Base-by-base conservation (phyloP, 768 basidiomycete species). In the Lactarius quietus region DNA sequence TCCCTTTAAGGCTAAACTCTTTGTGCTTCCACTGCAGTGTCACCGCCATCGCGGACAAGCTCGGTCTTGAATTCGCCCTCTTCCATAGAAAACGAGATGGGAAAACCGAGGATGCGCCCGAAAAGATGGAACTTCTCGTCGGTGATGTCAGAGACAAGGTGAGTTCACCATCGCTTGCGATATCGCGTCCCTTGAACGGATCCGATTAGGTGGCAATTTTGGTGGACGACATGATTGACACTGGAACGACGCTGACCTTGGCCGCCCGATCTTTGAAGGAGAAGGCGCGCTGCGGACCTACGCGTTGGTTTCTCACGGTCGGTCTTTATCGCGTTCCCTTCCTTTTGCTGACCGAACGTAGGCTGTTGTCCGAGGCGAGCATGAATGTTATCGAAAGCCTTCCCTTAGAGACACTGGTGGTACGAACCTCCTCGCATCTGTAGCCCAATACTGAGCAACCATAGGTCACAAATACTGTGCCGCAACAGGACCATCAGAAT, bases 201-300 rank as follows among this genome's bases (percentile, higher is more conserved):
- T 26, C 17, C 38, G 54, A 43, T 12, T 56, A 94, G 90, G 84
- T 95, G 60, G 95, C 92, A 43, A 93, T 99, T 73, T 83, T 99
- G 54, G 93, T 99, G 38, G 97, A 99, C 75, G 97, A 99, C 73
- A 98, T 99, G 96, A 90, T 97, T 72, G 97, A 99, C 74, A 93
- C 93, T 6, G 96, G 95, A 15, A 83, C 81, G 41, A 98, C 97
- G n/a, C 81, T 98, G 33, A 81, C 85, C 17, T 79, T 96, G 17
- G 97, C 97, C 14, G 87, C 87, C 8, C 84, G 85, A 53, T 91
- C 93, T n/a, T 81, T 99, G 54, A 80, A 88, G 57, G 94, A 97
- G 71, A 90, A 89, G 97, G 97, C 26, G 96, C 95, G 6, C 89
- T 84, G 72, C 83, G 86, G 23, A 87, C 96, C 5, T 86, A 94